phyloP scores from a whole-genome alignment of 805 yeast genomes.

The Wickerhamomyces xylosicus region DNA sequence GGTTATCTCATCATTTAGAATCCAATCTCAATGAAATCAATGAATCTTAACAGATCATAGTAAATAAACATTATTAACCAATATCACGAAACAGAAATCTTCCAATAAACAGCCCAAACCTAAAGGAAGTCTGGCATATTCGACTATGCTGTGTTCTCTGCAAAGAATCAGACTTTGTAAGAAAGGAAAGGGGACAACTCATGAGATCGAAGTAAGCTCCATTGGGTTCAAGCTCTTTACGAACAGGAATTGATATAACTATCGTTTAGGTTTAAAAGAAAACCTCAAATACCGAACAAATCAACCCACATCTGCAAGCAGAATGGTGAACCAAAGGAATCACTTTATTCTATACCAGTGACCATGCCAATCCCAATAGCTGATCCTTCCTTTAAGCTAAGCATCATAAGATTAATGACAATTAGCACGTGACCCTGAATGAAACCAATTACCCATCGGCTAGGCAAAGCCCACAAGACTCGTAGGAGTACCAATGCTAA shows the following conservation, averaged over 20 bases:
- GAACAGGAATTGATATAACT: slow-evolving; percentile 59
- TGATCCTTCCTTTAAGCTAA: not conserved
- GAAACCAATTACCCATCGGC: not conserved
- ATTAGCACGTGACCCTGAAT: not conserved
- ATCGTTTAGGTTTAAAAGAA: slow-evolving; percentile 43
- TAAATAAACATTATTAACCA: not conserved
- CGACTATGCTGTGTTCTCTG: slow-evolving; percentile 42
- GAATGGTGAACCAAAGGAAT: not conserved
- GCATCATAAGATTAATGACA: not conserved
- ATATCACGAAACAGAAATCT: not conserved
- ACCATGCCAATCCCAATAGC: not conserved
- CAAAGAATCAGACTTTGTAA: slow-evolving; percentile 10
- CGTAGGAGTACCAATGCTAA: not conserved
- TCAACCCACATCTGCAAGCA: slow-evolving; percentile 4
- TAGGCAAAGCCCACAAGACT: not conserved
- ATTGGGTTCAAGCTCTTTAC: slow-evolving; percentile 46
- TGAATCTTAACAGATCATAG: too few relatives aligned
- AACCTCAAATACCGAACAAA: slow-evolving; percentile 52
- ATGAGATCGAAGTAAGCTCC: slow-evolving; percentile 78
- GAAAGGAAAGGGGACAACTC: slow-evolving; percentile 32
- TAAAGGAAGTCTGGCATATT: slow-evolving; percentile 45
- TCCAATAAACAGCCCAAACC: slow-evolving; percentile 4
- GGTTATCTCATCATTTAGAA: slow-evolving; percentile 57
- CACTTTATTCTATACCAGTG: not conserved
- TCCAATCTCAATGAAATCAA: too few relatives aligned